Evolutionary conservation across 192 early-diverging fungal species (phyloP), one percentile per base, ranked within the genome.

Genomic region (Lobosporangium transversale): DNA sequence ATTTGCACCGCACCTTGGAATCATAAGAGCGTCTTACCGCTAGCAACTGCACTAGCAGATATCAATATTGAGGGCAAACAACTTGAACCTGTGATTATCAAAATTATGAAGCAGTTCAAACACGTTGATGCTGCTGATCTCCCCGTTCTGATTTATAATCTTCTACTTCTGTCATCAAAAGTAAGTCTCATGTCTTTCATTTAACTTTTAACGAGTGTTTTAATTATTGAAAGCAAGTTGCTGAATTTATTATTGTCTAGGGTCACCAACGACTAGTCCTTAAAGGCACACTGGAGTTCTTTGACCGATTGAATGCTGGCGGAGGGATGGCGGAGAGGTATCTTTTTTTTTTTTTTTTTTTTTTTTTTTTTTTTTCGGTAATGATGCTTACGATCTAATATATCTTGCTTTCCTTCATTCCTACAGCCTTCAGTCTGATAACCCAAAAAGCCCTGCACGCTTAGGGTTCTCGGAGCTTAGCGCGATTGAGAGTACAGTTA

Each of bases 61-160:
- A 50, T 82, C 12, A 37, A 66, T 11, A 79, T 82, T 66, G 62
- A 65, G 21, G 47, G 60, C 48, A 67, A 79, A 27, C 66, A 79
- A 50, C 32, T 73, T 11, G 62, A 74, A 37, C 42, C 59, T 42
- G 58, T 52, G 0, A 54, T 63, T 30, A 49, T 76, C 31, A 82
- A 82, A 59, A 66, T 82, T 37, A 69, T 82, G 70, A 82, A 79
- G 66, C 78, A 69, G 30, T 68, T 65, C 50, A 84, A 81, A 20
- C 78, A 83, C 5, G 48, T 88, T n/a, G 62, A 81, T 49, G 66
- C 66, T 1, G 58, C 83, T n/a, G 87, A 86, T 30, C 73, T 89
- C 1, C 91, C 92, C 2, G 82, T 89, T 1, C 68, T 92, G 68
- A 80, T 89, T 15, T 90, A 88, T 59, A 90, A 92, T 68, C 58